Evolutionary conservation across 2,329 filamentous ascomycete genomes (phyloP), one percentile per base, ranked within the genome.

Genomic region (Lecanicillium sp.): DNA sequence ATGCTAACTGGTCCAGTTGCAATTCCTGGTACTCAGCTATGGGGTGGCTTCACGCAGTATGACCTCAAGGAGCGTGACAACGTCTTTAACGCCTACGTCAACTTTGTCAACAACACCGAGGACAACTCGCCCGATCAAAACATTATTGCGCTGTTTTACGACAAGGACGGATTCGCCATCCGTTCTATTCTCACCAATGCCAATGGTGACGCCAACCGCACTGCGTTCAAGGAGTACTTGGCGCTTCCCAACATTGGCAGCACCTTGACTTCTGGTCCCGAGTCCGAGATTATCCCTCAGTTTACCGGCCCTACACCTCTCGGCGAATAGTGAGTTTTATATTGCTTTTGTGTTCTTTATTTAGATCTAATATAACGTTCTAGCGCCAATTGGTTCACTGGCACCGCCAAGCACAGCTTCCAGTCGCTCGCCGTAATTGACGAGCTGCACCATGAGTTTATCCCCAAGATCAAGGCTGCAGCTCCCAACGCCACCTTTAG

Each of bases 231-330:
- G 33, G 49, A 55, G 9, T 53, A 59, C 20, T 39, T 54, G 5
- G 41, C 50, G 5, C 53, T 63, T 7, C 35, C 47, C 8, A 57
- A 53, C 21, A 50, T 49, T 19, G 57, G 57, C 9, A 58, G 44
- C 41, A 63, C 58, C 2, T 37, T 56, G 5, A 51, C 40, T 1
- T 54, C 56, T 1, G 60, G 58, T 7, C 43, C 57, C 5, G 53
- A 60, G 4, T 51, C 56, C 2, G 58, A 62, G 14, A 56, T 63
- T 3, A 60, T 63, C 0, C 60, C 60, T 1, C 54, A 61, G 23
- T 63, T 63, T 39, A 63, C 61, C 17, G 60, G 61, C 0, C 59
- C 61, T 32, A 63, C 61, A 2, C 60, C 61, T 12, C 55, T 63
- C 0, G 61, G 60, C 7, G 57, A 60, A 5, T 62, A 54, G 55